Percentiles rank a stretch among this genome's conserved stretches.
Evolutionary conservation across 192 early-diverging fungal species (phyloP).

Genomic region (Coemansia sp.): DNA sequence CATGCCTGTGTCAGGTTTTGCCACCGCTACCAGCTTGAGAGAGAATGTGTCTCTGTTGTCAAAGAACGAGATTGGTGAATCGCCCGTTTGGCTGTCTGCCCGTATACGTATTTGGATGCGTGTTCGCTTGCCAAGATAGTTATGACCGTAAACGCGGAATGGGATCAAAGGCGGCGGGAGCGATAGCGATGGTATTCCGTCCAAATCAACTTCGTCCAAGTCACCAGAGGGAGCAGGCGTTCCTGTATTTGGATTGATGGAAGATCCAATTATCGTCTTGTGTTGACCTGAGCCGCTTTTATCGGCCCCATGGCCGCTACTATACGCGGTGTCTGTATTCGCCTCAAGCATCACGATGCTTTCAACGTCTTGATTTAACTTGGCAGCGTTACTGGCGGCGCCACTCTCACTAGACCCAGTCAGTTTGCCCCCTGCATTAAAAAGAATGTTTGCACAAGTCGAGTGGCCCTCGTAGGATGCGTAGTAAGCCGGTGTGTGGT

Average conservation of each 20-base stretch:
- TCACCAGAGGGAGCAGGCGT: neutral
- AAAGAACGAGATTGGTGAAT: conserved; percentile 38
- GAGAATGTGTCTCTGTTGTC: conserved; percentile 58
- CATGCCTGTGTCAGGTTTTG: conserved; percentile 84
- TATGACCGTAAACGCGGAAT: conserved; percentile 97
- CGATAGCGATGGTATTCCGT: conserved; percentile 88
- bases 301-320: neutral
- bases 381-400: neutral
- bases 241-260: neutral
- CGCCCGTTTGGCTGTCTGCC: conserved; percentile 52
- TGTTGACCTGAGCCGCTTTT: neutral
- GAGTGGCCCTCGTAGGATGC: conserved; percentile 91
- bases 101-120: conserved; percentile 76
- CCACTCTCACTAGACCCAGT: neutral
- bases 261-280: neutral
- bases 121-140: conserved; percentile 88
- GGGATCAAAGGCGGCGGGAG: conserved; percentile 98
- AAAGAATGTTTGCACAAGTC: conserved; percentile 74
- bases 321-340: neutral
- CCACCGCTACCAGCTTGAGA: conserved; percentile 81
- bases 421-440: conserved; percentile 57
- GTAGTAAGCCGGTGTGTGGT: conserved; percentile 83
- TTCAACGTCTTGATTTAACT: neutral
- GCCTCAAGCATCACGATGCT: neutral
- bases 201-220: conserved; percentile 73